A percentile compares a stretch with the other conserved stretches of the same genome.
Evolutionary conservation across 306 rosid genomes (phyloP).

Genomic region (Prunus mongolica): DNA sequence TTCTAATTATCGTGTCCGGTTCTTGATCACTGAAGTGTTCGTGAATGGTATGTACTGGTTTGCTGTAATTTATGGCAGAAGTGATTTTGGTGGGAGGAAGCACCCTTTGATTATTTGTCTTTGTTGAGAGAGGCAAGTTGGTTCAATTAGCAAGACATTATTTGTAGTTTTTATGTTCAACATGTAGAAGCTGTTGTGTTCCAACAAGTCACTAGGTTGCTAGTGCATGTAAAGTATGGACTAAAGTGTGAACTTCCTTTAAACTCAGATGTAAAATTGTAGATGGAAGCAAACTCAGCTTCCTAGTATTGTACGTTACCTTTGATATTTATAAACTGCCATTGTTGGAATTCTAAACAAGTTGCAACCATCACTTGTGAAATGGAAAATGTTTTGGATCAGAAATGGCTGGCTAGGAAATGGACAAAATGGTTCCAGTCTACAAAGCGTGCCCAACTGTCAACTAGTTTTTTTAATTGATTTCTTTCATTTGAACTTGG

Average conservation of each 20-base stretch:
- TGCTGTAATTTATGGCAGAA: neutral
- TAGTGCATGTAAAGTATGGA: neutral
- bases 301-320: neutral
- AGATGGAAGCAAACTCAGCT: neutral
- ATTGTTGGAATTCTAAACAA: neutral
- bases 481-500: neutral
- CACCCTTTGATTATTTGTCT: neutral
- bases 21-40: conserved; percentile 3
- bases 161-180: neutral
- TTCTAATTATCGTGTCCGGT: conserved; percentile 1
- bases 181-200: neutral
- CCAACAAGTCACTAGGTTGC: neutral
- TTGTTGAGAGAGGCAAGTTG: conserved; percentile 8
- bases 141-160: neutral
- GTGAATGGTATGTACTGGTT: neutral
- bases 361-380: neutral
- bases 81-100: neutral
- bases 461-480: neutral
- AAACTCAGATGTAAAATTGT: neutral
- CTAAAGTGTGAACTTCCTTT: neutral
- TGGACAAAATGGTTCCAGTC: neutral
- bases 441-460: neutral
- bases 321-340: neutral
- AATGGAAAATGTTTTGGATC: neutral
- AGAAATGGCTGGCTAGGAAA: neutral